Conservation (phyloP, 352 stramenopile genomes). For the Globisporangium okanoganense region DNA sequence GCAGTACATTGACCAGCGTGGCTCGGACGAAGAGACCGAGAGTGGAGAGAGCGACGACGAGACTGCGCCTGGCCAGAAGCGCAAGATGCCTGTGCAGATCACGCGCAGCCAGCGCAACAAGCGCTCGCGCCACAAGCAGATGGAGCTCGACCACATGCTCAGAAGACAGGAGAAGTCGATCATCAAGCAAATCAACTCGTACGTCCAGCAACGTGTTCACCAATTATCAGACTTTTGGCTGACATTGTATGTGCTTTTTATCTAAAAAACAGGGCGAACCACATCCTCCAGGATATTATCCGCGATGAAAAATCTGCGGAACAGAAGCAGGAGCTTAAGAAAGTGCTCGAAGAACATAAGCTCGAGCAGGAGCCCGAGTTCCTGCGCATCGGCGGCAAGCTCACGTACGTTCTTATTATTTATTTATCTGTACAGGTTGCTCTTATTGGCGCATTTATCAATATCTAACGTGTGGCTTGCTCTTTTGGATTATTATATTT, state of each 20-base stretch:
- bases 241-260: constrained; percentile 9
- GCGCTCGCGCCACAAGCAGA: constrained; percentile 71
- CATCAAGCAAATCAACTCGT: constrained; percentile 87
- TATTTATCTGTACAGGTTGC: neutral
- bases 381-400: constrained; percentile 68
- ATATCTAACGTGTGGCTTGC: constrained; percentile 2
- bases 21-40: constrained; percentile 38
- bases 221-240: neutral
- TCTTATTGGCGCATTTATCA: neutral
- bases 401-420: constrained; percentile 40
- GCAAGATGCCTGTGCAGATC: constrained; percentile 53
- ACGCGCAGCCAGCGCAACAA: constrained; percentile 78
- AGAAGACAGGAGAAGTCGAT: constrained; percentile 68
- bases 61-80: constrained; percentile 21
- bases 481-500: neutral
- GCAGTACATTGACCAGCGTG: constrained; percentile 70
- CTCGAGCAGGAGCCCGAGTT: constrained; percentile 62
- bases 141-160: constrained; percentile 63
- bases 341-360: constrained; percentile 70
- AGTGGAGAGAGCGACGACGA: constrained; percentile 35
- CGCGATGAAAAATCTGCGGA: constrained; percentile 59
- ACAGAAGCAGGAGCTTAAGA: constrained; percentile 76
- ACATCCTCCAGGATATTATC: constrained; percentile 68
- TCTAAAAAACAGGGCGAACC: constrained; percentile 34
- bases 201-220: constrained; percentile 16